Evolutionary conservation across 2,329 filamentous ascomycete species (phyloP), one percentile per base, ranked within the genome.

Genomic region (Myriosclerotinia curreyana): DNA sequence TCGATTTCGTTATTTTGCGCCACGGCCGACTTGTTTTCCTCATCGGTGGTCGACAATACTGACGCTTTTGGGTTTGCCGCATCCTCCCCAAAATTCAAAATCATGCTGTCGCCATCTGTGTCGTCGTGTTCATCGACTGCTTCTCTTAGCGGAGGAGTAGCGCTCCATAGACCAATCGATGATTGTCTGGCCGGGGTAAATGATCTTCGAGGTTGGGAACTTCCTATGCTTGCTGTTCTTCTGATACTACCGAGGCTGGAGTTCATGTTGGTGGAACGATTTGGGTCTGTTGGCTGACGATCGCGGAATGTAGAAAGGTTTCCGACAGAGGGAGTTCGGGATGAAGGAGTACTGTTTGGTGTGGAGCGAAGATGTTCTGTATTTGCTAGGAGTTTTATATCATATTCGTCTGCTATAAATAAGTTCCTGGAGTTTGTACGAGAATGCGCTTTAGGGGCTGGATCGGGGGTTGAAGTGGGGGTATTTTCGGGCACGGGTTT

Each of bases 361-460:
- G 74, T 71, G 4, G 74, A 67, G 7, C 86, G 82, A 3, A 94
- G 77, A 72, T 95, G 90, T 40, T 93, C 90, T 0, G 86, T 88
- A 62, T 85, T 91, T 38, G 89, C 89, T n/a, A 89, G 82, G 17
- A 93, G 76, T 68, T 86, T 86, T 69, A 94, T 84, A 65, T 93
- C 89, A 73, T 92, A 94, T 62, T 86, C 79, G 22, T 88, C 80
- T 56, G 85, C 80, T 5, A 87, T 78, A 0, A 78, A 76, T 66
- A 83, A n/a, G 40, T 53, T 73, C 66, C 40, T 76, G 66, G 46
- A 76, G 56, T 73, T 76, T 46, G 71, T 64, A 12, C 75, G 71
- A 31, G 78, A 78, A 54, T 80, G 77, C 8, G 77, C 72, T 38
- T 75, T 76, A 0, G 79, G 76, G 65, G 68, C 68, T 59, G 62